Evolutionary conservation across 495 filamentous ascomycete species (phyloP), one percentile per base, ranked within the genome.

Genomic region (Chaetomidium leptoderma): DNA sequence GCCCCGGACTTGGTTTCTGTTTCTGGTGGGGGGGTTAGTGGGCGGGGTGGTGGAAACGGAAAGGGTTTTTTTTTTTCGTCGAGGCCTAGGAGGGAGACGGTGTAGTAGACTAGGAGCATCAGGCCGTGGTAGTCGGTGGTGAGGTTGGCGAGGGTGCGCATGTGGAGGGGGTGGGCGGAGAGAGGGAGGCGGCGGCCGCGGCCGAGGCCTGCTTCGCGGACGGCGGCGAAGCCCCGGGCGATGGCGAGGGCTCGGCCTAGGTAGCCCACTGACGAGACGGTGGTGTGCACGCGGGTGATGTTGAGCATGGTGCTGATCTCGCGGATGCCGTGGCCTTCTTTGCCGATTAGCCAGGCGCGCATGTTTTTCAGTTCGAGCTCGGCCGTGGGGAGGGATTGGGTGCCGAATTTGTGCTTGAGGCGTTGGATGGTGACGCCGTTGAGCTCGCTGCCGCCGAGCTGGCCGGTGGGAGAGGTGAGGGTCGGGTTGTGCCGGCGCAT

Each of bases 361-460:
- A 81, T 82, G 16, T 73, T 75, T 13, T 72, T 72, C 21, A 86
- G 74, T 50, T 86, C 83, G 6, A 89, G 74, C 58, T 91, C 87
- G 5, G 86, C 87, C 0, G 86, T 89, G 0, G 86, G 87, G 1
- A 90, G 67, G 19, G 83, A 72, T 51, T 81, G 82, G 3, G 87
- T 88, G 45, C 87, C 87, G 33, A 89, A 74, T 58, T 89, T 90
- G 61, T 79, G 78, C 64, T 90, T 90, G 27, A 89, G 72, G 0
- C 85, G 81, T 42, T 83, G 80, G 63, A 90, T 87, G 35, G 73
- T 77, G 36, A 90, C 74, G 2, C 86, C 86, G 63, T 90, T 91
- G 29, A 79, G 75, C 50, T 79, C 77, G 3, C 74, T 81, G n/a
- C 64, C 71, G 39, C 54, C 55, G 4, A 63, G 42, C 6, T 40